A percentile compares a stretch with the other conserved stretches of the same genome.
Conservation (phyloP, 305 asterid genomes). For the Stenogyne calaminthoides region DNA sequence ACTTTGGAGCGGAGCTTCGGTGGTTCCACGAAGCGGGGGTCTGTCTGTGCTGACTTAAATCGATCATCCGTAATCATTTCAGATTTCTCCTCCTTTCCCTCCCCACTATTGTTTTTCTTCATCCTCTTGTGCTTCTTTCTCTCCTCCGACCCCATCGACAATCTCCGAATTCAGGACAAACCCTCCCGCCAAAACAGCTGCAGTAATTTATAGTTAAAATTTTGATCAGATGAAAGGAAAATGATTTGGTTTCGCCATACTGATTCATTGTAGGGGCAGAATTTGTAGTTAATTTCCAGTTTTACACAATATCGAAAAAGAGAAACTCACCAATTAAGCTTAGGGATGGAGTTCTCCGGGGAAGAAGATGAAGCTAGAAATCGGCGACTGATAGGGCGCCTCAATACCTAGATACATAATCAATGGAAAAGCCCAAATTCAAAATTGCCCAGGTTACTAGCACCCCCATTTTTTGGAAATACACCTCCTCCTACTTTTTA, state of each 20-base stretch:
- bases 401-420: neutral
- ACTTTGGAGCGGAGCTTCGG: constrained; percentile 68
- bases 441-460: no score
- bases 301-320: neutral
- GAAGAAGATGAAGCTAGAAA: neutral
- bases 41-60: constrained; percentile 69
- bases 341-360: neutral
- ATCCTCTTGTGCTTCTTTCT: constrained; percentile 39
- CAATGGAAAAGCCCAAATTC: neutral
- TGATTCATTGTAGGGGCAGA: no score
- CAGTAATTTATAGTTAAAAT: neutral
- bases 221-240: no score
- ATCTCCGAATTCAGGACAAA: no score
- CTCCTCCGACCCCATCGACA: constrained; percentile 49
- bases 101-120: constrained; percentile 25
- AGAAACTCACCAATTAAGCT: neutral
- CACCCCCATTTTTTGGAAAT: no score
- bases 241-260: no score
- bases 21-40: constrained; percentile 85
- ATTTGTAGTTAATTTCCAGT: no score
- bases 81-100: constrained; percentile 19
- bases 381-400: neutral
- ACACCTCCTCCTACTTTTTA: no score
- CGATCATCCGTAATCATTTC: constrained; percentile 58
- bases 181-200: neutral